Base-by-base conservation (phyloP, 2,329 filamentous ascomycete species). In the Aureobasidium namibiae region DNA sequence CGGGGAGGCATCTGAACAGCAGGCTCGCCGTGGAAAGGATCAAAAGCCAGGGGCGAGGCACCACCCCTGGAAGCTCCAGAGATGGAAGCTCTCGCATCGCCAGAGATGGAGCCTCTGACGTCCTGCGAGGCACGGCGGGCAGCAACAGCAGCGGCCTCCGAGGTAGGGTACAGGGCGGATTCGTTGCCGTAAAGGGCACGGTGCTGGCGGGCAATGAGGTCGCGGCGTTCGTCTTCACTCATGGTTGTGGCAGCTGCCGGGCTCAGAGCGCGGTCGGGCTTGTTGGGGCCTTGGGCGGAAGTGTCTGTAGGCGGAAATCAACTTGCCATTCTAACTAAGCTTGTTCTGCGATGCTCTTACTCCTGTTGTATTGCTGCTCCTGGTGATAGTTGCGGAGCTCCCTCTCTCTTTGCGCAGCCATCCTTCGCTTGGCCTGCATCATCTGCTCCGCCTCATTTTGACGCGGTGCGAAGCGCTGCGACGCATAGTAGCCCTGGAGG, bases 361-460 rank as follows among this genome's bases (percentile, higher is more conserved):
- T 96, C 90, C 92, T 87, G 82, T 97, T 95, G 80, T 95, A 97
- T 85, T 99, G 94, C 84, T 99, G 94, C 84, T 99, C 94, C 79
- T 96, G 95, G 80, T 99, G 94, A 79, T 97, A 96, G 79, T 97
- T 99, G 77, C 94, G 90, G 76, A 99, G 87, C 81, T 99, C 94
- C 77, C 92, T 89, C 82, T 99, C 94, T 77, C 94, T 90, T 80
- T 97, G 94, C 75, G 94, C 94, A 71, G 94, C 94, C 90, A 97
- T 95, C 81, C 92, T 89, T 80, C 94, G 90, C 84, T 97, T 97
- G 70, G 91, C 92, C 85, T 97, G 94, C 82, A 96, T 90, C 85
- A 96, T 90, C 79, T 96, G 92, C 79, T 97, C 94, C 75, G 91
- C 90, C 80, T 97, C 94, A 80, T 82, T 92, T 77, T 82, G 90